Evolutionary conservation across 164 flowering plant species (phyloP).

Genomic region (Chimonanthus praecox): DNA sequence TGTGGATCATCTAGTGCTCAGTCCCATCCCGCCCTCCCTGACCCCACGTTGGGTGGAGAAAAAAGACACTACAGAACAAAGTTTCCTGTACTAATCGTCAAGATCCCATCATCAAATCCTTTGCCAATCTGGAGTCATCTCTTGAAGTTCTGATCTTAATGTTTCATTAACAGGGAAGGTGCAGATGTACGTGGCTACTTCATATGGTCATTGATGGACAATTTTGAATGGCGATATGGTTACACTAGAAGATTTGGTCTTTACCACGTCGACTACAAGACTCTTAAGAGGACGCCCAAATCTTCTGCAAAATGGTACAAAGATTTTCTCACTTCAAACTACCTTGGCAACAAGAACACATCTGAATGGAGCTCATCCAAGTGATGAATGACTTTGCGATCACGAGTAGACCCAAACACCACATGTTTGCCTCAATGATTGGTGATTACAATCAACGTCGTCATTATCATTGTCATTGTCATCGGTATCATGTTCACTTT

Average conservation of each 20-base stretch:
- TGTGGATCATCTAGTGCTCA: neutral
- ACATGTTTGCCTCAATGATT: no score
- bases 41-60: neutral
- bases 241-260: conserved; percentile 16
- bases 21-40: neutral
- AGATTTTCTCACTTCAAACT: conserved; percentile 6
- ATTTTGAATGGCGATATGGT: conserved; percentile 15
- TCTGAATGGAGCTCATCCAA: neutral
- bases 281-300: conserved; percentile 12
- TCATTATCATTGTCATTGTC: no score
- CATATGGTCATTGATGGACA: conserved; percentile 16
- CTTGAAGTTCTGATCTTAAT: no score
- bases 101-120: no score
- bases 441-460: no score
- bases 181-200: conserved; percentile 22
- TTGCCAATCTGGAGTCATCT: no score
- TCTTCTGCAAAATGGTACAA: conserved; percentile 14
- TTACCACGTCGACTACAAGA: conserved; percentile 9
- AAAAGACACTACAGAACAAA: no score
- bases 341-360: neutral
- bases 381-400: neutral
- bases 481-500: no score
- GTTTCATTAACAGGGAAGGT: conserved; percentile 7
- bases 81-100: no score
- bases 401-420: no score